These are phyloP conservation scores for Asclepias syriaca DNA, from an alignment of 257 asterid genomes.

Conservation along the genomic window DNA sequence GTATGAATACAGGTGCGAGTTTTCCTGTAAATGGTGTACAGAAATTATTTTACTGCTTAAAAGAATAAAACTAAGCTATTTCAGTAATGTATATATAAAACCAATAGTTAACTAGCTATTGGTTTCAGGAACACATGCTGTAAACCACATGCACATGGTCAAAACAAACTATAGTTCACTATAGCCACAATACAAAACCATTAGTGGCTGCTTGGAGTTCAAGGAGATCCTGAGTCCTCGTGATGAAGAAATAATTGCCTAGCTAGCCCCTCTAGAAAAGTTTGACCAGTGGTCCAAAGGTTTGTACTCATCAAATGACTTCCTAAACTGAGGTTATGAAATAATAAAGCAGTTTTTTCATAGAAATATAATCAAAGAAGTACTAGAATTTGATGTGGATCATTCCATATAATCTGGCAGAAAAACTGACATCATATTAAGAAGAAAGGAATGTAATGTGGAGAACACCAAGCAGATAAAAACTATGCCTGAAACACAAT, in stretches of 20 bases:
- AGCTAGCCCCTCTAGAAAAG: too few species aligned
- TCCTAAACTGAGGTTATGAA: too few species aligned
- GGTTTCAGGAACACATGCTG: neutral
- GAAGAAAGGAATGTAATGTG: neutral
- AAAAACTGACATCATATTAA: neutral
- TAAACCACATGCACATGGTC: neutral
- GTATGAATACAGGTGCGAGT: slow-evolving; percentile 97
- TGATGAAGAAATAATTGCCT: too few species aligned
- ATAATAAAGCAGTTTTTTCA: too few species aligned
- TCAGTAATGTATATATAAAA: neutral
- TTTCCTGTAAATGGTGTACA: slow-evolving; percentile 54
- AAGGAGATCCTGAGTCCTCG: too few species aligned
- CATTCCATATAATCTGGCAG: neutral
- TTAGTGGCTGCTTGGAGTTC: too few species aligned
- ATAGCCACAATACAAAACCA: neutral
- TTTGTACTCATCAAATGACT: too few species aligned
- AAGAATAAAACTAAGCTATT: neutral
- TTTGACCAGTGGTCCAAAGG: too few species aligned
- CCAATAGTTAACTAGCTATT: too few species aligned
- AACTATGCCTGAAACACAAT: neutral
- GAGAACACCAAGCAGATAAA: neutral
- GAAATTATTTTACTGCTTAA: neutral
- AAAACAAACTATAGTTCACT: neutral
- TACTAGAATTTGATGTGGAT: neutral
- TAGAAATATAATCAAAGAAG: neutral